Conservation (phyloP, 2,329 filamentous ascomycete species). For the Neofusicoccum kwambonambiense region DNA sequence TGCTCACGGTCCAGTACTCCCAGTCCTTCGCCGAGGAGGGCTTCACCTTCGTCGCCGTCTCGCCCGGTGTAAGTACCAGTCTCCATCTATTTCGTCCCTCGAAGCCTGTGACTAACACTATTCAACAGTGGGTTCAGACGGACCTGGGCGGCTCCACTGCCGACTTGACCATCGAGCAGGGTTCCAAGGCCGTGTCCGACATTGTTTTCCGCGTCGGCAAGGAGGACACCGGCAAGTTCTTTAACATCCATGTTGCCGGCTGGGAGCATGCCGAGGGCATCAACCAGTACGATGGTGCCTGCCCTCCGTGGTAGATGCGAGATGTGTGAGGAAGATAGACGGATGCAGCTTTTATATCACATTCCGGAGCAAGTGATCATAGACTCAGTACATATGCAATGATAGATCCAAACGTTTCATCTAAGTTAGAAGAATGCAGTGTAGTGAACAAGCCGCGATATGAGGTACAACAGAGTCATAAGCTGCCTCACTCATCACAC, state of each 20-base stretch:
- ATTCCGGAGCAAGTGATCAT: too few relatives aligned
- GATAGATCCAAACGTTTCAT: too few relatives aligned
- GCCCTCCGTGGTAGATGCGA: background rate
- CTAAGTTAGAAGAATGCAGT: too few relatives aligned
- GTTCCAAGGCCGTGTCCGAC: constrained; percentile 38
- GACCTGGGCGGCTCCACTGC: constrained; percentile 43
- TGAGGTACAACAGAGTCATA: too few relatives aligned
- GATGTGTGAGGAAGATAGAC: too few relatives aligned
- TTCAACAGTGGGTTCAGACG: constrained; percentile 46
- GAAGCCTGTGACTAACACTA: background rate
- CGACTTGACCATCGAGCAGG: constrained; percentile 42
- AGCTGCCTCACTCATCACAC: too few relatives aligned
- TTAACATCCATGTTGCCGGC: constrained; percentile 41
- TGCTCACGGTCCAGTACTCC: constrained; percentile 47
- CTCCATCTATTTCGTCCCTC: background rate
- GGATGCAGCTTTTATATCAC: too few relatives aligned
- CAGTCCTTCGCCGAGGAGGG: constrained; percentile 37
- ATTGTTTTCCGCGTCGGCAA: constrained; percentile 46
- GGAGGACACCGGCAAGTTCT: constrained; percentile 50
- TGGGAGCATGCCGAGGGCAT: constrained; percentile 30
- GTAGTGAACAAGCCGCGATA: too few relatives aligned
- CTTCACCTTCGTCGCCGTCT: constrained; percentile 44
- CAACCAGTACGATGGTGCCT: background rate
- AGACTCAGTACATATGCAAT: too few relatives aligned
- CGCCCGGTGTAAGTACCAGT: constrained; percentile 44